Evolutionary conservation across 192 early-diverging fungal species (phyloP).

Genomic region (Spizellomyces punctatus): DNA sequence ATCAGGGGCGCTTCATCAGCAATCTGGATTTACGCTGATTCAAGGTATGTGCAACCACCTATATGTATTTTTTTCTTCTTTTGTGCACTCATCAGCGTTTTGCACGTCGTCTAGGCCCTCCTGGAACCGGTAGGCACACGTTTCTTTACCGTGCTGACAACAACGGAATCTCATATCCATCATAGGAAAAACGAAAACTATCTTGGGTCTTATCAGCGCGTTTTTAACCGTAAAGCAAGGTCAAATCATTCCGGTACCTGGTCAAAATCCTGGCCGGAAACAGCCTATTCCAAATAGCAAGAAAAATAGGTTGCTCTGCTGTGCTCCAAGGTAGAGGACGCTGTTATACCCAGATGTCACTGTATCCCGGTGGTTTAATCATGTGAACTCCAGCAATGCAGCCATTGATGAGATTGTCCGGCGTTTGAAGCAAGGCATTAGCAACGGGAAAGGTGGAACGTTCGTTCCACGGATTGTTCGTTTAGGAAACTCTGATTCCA

Average conservation of each 20-base stretch:
- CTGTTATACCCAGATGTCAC: too few species aligned
- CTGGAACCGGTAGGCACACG: too few species aligned
- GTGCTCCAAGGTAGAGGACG: slow-evolving; percentile 68
- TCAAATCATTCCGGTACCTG: slow-evolving; percentile 27
- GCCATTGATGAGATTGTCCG: slow-evolving; percentile 95
- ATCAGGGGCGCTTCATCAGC: slow-evolving; percentile 58
- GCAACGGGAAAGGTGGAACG: slow-evolving; percentile 53
- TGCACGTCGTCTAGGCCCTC: slow-evolving; percentile 27
- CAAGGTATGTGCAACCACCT: slow-evolving; percentile 57
- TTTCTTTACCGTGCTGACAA: too few species aligned
- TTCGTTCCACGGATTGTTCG: slow-evolving; percentile 78
- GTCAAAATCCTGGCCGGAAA: slow-evolving; percentile 3
- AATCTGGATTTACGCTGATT: slow-evolving; percentile 83
- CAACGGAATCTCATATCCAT: slow-evolving; percentile 30
- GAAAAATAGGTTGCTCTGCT: slow-evolving; percentile 76
- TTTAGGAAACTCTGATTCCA: slow-evolving; percentile 73
- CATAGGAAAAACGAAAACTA: slow-evolving; percentile 88
- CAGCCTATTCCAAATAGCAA: slow-evolving; percentile 12
- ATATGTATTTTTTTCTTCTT: slow-evolving; percentile 47
- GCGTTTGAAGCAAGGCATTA: slow-evolving; percentile 77
- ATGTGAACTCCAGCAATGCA: slow-evolving; percentile 63
- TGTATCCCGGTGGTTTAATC: too few species aligned
- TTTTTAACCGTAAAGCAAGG: slow-evolving; percentile 47
- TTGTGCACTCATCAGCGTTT: slow-evolving; percentile 71
- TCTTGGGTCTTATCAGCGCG: slow-evolving; percentile 78